A percentile compares a stretch with the other conserved stretches of the same genome.
Conservation (phyloP, 768 basidiomycete species). For the Rhodosporidiobolus sp. region DNA sequence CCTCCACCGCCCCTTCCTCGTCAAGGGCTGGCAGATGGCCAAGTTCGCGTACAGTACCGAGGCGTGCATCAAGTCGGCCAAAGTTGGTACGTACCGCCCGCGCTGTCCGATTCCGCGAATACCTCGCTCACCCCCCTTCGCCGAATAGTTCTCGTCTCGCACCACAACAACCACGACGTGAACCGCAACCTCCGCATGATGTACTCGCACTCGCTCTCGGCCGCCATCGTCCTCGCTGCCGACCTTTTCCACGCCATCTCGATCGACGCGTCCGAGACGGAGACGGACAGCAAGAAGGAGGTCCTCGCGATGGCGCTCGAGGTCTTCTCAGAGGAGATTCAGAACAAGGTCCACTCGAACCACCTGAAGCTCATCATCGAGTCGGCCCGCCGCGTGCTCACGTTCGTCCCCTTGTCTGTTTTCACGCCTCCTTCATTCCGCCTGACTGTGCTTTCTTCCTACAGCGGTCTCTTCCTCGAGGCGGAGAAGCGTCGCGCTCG, state of each 20-base stretch:
- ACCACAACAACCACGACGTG: slow-evolving; percentile 30
- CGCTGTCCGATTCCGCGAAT: background rate
- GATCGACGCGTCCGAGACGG: background rate
- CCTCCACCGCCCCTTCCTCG: slow-evolving; percentile 35
- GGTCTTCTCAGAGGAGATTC: slow-evolving; percentile 9
- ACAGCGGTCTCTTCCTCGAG: slow-evolving; percentile 27
- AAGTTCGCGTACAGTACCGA: slow-evolving; percentile 26
- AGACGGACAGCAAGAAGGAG: slow-evolving; percentile 23
- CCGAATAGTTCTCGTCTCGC: background rate
- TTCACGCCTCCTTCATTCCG: too few relatives aligned
- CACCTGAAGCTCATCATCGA: slow-evolving; percentile 17
- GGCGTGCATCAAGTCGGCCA: slow-evolving; percentile 23
- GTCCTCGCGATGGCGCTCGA: slow-evolving; percentile 19
- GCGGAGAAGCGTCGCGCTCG: slow-evolving; percentile 20
- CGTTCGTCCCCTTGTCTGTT: background rate
- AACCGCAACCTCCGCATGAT: slow-evolving; percentile 10
- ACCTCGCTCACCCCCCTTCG: background rate
- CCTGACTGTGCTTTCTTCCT: background rate
- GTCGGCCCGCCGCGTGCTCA: slow-evolving; percentile 13
- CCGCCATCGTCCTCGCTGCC: slow-evolving; percentile 29
- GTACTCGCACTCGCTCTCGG: slow-evolving; percentile 15
- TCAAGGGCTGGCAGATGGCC: slow-evolving; percentile 16
- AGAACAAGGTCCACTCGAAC: background rate
- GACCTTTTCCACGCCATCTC: slow-evolving; percentile 39
- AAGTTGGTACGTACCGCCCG: background rate